These are phyloP conservation scores for Ophiostoma sp. DNA, from an alignment of 2,329 filamentous ascomycete genomes.

Conservation along the genomic window DNA sequence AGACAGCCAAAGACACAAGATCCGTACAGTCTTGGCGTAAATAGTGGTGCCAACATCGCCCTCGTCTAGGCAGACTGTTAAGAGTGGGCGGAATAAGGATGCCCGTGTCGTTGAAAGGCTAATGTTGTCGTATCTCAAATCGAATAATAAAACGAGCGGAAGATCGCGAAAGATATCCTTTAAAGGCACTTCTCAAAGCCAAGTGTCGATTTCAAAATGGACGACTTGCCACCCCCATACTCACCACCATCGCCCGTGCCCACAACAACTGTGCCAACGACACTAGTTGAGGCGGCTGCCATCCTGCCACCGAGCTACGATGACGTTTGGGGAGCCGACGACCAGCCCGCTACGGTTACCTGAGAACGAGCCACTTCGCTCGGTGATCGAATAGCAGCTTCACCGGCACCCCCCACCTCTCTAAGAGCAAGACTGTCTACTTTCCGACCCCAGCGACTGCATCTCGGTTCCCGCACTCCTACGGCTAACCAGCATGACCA, in stretches of 20 bases:
- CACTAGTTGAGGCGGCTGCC: neutral
- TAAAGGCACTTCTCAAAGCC: neutral
- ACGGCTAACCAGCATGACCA: neutral
- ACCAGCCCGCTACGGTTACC: neutral
- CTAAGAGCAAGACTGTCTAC: neutral
- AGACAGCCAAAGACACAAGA: neutral
- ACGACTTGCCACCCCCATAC: neutral
- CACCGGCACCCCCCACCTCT: neutral
- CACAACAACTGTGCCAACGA: neutral
- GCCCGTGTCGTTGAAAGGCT: neutral
- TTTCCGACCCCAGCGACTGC: neutral
- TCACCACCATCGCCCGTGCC: neutral
- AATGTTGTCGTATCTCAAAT: neutral
- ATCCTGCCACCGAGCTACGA: neutral
- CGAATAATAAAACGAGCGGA: neutral
- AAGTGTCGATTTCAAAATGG: neutral
- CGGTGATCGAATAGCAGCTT: neutral
- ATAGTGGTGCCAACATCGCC: neutral
- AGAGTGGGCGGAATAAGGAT: neutral
- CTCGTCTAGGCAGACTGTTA: neutral
- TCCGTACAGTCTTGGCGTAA: neutral
- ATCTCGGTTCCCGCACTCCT: neutral
- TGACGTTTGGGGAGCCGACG: neutral
- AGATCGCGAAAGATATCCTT: neutral
- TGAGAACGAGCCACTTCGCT: neutral